A percentile compares a stretch with the other conserved stretches of the same genome.
These are phyloP conservation scores for Ephemerocybe angulata DNA, from an alignment of 768 basidiomycete species.

Conservation along the genomic window DNA sequence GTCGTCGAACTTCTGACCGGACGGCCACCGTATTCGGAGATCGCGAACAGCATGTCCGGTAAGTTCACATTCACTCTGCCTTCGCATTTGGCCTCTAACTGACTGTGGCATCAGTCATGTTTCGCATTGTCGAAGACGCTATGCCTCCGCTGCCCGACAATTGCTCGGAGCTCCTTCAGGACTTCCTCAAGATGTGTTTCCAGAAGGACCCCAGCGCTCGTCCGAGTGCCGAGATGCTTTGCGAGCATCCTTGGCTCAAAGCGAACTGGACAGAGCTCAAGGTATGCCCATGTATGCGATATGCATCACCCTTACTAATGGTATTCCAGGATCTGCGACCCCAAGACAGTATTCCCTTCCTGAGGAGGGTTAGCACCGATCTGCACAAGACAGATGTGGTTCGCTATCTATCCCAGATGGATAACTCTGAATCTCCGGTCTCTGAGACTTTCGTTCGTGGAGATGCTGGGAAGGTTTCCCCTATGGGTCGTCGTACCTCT, in stretches of 20 bases:
- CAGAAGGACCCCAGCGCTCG: constrained; percentile 79
- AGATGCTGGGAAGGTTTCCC: constrained; percentile 32
- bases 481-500: constrained; percentile 38
- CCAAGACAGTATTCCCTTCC: constrained; percentile 93
- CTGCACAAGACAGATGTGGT: constrained; percentile 67
- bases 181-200: constrained; percentile 88
- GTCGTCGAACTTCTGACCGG: constrained; percentile 93
- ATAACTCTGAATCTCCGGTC: constrained; percentile 39
- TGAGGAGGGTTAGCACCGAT: constrained; percentile 87
- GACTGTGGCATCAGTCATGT: constrained; percentile 68
- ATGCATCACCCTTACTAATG: neutral
- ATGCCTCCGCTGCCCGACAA: constrained; percentile 83
- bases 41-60: constrained; percentile 90
- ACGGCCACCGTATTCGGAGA: constrained; percentile 86
- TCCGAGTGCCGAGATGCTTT: constrained; percentile 82
- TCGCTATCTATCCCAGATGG: constrained; percentile 49
- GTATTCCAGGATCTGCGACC: constrained; percentile 67
- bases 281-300: too few species aligned
- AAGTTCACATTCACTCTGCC: constrained; percentile 19
- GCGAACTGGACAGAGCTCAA: constrained; percentile 75
- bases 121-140: constrained; percentile 92
- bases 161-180: constrained; percentile 68
- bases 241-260: constrained; percentile 89
- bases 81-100: constrained; percentile 7
- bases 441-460: constrained; percentile 35